phyloP scores from a whole-genome alignment of 2,329 filamentous ascomycete species.

The Beauveria rudraprayagi region DNA sequence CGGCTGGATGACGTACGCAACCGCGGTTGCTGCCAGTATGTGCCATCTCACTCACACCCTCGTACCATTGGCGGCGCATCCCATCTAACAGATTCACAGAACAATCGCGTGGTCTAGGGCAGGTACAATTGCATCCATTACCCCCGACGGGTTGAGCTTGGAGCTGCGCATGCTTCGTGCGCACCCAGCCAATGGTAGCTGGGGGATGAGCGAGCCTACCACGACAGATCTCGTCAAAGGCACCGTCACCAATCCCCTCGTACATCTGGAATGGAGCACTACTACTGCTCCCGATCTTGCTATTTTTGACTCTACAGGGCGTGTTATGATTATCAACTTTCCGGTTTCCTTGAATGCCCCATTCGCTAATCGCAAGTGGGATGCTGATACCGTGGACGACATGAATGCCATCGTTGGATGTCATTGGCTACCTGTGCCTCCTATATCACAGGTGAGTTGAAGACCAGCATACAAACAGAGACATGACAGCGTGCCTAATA shows the following conservation, averaged over 20 bases:
- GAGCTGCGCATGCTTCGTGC: constrained; percentile 67
- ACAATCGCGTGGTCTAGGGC: constrained; percentile 80
- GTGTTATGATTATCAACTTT: constrained; percentile 67
- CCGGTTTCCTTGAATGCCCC: constrained; percentile 67
- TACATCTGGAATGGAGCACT: constrained; percentile 75
- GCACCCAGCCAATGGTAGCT: constrained; percentile 59
- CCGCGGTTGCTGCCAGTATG: constrained; percentile 76
- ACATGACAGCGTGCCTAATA: not conserved
- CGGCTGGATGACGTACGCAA: constrained; percentile 69
- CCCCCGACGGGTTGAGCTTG: constrained; percentile 60
- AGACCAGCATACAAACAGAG: not conserved
- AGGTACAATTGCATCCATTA: constrained; percentile 77
- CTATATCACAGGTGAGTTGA: constrained; percentile 32
- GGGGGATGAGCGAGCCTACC: constrained; percentile 69
- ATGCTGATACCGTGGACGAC: constrained; percentile 64
- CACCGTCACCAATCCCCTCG: constrained; percentile 57
- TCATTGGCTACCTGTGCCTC: constrained; percentile 69
- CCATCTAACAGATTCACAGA: constrained; percentile 35
- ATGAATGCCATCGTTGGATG: constrained; percentile 71
- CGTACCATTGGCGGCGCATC: not conserved
- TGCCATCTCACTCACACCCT: not conserved
- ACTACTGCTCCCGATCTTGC: constrained; percentile 71
- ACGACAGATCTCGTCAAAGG: constrained; percentile 52
- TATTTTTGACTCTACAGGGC: constrained; percentile 70
- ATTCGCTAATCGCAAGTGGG: constrained; percentile 51